These are phyloP conservation scores for Fusarium equiseti DNA, from an alignment of 2,329 filamentous ascomycete species.

Conservation along the genomic window DNA sequence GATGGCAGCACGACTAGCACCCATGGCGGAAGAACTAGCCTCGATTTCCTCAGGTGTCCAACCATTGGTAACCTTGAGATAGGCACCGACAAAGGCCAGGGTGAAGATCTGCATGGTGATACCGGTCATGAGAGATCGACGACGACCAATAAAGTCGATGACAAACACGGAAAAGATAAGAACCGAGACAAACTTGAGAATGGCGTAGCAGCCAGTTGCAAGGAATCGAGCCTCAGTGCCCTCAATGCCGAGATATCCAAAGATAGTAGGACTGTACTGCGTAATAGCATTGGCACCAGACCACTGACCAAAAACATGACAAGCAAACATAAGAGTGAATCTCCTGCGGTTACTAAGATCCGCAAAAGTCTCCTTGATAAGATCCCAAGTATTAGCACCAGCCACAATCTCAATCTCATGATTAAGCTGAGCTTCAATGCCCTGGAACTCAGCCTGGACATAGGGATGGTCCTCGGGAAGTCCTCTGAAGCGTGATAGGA, in stretches of 20 bases:
- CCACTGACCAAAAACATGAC: conserved; percentile 48
- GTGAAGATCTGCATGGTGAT: conserved; percentile 51
- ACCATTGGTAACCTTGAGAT: conserved; percentile 48
- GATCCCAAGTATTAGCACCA: conserved; percentile 47
- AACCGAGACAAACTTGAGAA: conserved; percentile 48
- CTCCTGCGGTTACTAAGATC: conserved; percentile 47
- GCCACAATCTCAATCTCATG: conserved; percentile 52
- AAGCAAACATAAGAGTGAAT: conserved; percentile 50
- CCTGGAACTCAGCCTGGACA: conserved; percentile 44
- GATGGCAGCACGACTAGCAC: conserved; percentile 55
- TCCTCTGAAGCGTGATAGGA: conserved; percentile 39
- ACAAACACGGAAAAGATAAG: conserved; percentile 48
- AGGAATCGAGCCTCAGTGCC: conserved; percentile 44
- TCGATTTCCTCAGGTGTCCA: conserved; percentile 35
- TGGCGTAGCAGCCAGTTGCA: conserved; percentile 45
- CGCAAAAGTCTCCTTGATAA: conserved; percentile 52
- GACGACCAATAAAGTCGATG: conserved; percentile 49
- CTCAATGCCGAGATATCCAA: conserved; percentile 46
- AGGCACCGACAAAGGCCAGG: conserved; percentile 48
- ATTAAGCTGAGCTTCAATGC: conserved; percentile 50
- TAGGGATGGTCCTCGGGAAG: conserved; percentile 48
- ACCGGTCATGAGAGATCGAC: conserved; percentile 52
- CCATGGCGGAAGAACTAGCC: conserved; percentile 35
- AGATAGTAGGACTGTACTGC: conserved; percentile 48
- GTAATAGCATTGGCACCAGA: conserved; percentile 50